Conservation (phyloP, 1,139 yeast genomes). For the Kluyveromyces marxianus region DNA sequence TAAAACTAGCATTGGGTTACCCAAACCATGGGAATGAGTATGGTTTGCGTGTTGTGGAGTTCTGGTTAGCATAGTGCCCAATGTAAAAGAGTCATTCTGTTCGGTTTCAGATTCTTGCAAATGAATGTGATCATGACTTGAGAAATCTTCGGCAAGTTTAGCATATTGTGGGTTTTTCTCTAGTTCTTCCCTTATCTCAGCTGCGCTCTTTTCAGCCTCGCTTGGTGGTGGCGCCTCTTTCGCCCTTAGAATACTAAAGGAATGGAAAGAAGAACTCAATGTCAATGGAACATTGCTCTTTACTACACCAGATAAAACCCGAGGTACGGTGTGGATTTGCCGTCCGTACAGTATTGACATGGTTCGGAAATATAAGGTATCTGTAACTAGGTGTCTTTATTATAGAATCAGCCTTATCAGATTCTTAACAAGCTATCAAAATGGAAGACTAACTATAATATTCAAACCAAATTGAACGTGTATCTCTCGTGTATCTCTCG, state of each 20-base stretch:
- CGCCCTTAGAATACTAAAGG: background rate
- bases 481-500: too few relatives aligned
- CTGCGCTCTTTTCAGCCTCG: slow-evolving; percentile 4
- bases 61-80: slow-evolving; percentile 22
- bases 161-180: slow-evolving; percentile 14
- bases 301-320: too few relatives aligned
- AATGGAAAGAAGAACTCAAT: too few relatives aligned
- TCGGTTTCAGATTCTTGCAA: slow-evolving; percentile 35
- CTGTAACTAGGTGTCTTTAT: too few relatives aligned
- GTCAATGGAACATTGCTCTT: too few relatives aligned
- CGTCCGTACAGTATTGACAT: too few relatives aligned
- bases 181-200: slow-evolving; percentile 5
- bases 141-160: slow-evolving; percentile 16
- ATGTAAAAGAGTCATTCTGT: slow-evolving; percentile 29
- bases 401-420: too few relatives aligned
- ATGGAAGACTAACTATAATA: too few relatives aligned
- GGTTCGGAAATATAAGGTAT: too few relatives aligned
- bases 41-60: slow-evolving; percentile 25
- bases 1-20: slow-evolving; percentile 32
- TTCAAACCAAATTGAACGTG: too few relatives aligned
- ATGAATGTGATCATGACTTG: slow-evolving; percentile 34
- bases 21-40: slow-evolving; percentile 30
- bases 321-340: too few relatives aligned
- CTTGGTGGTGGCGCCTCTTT: background rate
- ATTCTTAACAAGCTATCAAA: too few relatives aligned